Percentiles rank a stretch among this genome's conserved stretches.
Conservation (phyloP, 495 filamentous ascomycete genomes). For the Endocarpon pusillum region DNA sequence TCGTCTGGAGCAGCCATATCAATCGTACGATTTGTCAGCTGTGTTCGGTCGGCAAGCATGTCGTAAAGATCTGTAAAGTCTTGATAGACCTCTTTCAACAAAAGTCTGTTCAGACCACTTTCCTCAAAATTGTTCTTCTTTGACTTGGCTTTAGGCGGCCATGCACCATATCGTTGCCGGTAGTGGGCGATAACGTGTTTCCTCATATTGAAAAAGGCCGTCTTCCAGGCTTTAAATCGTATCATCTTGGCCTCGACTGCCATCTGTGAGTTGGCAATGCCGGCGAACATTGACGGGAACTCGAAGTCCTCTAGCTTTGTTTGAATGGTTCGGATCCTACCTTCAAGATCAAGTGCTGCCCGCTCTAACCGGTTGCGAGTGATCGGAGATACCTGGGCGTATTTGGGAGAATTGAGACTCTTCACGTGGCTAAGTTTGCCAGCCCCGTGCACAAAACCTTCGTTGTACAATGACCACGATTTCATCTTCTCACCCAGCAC, state of each 20-base stretch:
- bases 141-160: conserved; percentile 79
- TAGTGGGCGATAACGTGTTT: conserved; percentile 62
- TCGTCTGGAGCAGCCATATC: conserved; percentile 24
- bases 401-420: conserved; percentile 49
- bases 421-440: conserved; percentile 69
- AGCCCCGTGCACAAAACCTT: conserved; percentile 83
- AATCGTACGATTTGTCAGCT: conserved; percentile 34
- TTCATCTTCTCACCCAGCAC: conserved; percentile 75
- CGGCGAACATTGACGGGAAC: conserved; percentile 81
- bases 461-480: conserved; percentile 66
- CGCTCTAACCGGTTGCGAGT: conserved; percentile 70
- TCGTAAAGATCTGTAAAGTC: conserved; percentile 83
- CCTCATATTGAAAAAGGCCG: conserved; percentile 53
- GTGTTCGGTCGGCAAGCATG: conserved; percentile 58
- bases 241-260: conserved; percentile 54
- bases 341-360: conserved; percentile 59
- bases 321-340: conserved; percentile 47
- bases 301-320: conserved; percentile 65
- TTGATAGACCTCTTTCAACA: conserved; percentile 65
- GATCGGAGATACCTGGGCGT: conserved; percentile 42
- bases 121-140: conserved; percentile 88
- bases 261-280: conserved; percentile 63
- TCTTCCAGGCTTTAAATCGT: conserved; percentile 71
- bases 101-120: conserved; percentile 66
- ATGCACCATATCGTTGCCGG: conserved; percentile 69